Percentiles rank a stretch among this genome's conserved stretches.
These are phyloP conservation scores for Aspergillus clavatus DNA, from an alignment of 2,329 filamentous ascomycete genomes.

Conservation along the genomic window DNA sequence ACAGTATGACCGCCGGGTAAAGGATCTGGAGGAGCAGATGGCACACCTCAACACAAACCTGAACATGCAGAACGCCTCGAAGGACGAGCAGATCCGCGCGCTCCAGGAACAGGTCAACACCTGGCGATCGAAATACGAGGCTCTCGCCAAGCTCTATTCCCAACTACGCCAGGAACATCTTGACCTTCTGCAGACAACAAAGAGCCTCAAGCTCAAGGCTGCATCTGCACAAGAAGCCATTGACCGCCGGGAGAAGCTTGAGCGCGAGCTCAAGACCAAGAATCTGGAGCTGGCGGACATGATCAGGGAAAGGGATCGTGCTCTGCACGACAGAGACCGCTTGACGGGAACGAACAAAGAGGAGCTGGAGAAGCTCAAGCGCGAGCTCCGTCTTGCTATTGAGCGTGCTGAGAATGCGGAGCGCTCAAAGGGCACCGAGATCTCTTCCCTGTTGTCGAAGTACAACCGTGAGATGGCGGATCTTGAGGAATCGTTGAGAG, in stretches of 20 bases:
- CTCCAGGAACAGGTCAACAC: conserved; percentile 97
- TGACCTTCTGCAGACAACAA: conserved; percentile 92
- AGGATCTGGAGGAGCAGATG: conserved; percentile 84
- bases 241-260: conserved; percentile 86
- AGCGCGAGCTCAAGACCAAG: conserved; percentile 98
- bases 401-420: conserved; percentile 91
- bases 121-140: conserved; percentile 95
- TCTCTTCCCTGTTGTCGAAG: conserved; percentile 89
- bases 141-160: conserved; percentile 92
- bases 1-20: conserved; percentile 92
- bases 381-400: conserved; percentile 85
- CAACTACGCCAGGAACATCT: conserved; percentile 93
- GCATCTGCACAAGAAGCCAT: conserved; percentile 96
- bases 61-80: conserved; percentile 78
- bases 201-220: conserved; percentile 90
- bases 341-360: conserved; percentile 82
- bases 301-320: conserved; percentile 93
- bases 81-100: conserved; percentile 88
- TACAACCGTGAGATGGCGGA: conserved; percentile 98
- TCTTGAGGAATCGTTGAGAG: conserved; percentile 79
- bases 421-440: conserved; percentile 86
- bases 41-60: conserved; percentile 75
- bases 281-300: conserved; percentile 98
- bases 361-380: conserved; percentile 88
- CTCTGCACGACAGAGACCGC: conserved; percentile 87